Conservation (phyloP, 495 filamentous ascomycete species). For the Penicillium chermesinum region DNA sequence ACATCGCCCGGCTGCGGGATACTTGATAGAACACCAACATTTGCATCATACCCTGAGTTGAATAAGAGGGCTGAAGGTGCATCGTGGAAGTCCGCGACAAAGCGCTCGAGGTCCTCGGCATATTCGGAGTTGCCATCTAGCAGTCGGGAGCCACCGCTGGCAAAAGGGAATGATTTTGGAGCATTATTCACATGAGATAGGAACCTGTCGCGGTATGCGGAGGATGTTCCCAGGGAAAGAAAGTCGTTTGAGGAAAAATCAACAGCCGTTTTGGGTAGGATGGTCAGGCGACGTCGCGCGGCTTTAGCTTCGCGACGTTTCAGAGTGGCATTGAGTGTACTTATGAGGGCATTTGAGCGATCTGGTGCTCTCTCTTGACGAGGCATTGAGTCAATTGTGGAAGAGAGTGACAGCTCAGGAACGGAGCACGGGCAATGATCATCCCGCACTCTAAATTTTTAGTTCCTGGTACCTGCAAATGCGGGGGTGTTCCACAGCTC, state of each 20-base stretch:
- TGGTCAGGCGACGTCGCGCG: slow-evolving; percentile 42
- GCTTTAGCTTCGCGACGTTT: slow-evolving; percentile 37
- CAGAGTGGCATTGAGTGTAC: slow-evolving; percentile 34
- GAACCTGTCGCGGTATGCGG: slow-evolving; percentile 26
- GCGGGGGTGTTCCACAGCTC: background rate
- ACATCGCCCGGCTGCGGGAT: slow-evolving; percentile 65
- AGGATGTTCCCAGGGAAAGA: slow-evolving; percentile 38
- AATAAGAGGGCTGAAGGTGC: slow-evolving; percentile 63
- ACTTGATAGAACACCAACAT: slow-evolving; percentile 60
- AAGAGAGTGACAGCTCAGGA: slow-evolving; percentile 3
- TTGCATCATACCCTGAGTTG: slow-evolving; percentile 76
- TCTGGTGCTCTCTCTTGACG: background rate
- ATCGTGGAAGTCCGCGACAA: slow-evolving; percentile 62
- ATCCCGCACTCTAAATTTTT: slow-evolving; percentile 13
- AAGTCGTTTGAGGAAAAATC: slow-evolving; percentile 49
- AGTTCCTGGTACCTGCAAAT: background rate
- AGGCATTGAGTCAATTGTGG: background rate
- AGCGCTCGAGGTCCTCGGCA: slow-evolving; percentile 57
- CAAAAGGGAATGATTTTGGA: slow-evolving; percentile 31
- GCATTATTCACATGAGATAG: slow-evolving; percentile 27
- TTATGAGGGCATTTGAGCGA: slow-evolving; percentile 23
- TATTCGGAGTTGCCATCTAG: slow-evolving; percentile 63
- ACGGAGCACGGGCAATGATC: slow-evolving; percentile 9
- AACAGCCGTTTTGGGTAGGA: slow-evolving; percentile 26
- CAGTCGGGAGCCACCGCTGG: slow-evolving; percentile 40